Conservation (phyloP, 495 filamentous ascomycete species). For the Chaetomium cochliodes region DNA sequence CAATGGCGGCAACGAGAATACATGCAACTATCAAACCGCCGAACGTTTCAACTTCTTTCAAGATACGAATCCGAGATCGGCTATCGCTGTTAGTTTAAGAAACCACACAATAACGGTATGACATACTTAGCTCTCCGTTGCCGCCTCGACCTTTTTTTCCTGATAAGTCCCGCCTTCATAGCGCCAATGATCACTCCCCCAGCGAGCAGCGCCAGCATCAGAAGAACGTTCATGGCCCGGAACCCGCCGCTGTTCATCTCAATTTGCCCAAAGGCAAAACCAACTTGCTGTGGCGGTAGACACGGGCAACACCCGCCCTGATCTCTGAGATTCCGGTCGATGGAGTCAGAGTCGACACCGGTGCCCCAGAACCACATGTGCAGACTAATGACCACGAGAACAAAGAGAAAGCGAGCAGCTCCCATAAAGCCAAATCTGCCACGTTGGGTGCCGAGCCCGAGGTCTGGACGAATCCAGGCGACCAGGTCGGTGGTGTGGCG, state of each 20-base stretch:
- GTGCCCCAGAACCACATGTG: constrained; percentile 45
- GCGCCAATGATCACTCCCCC: constrained; percentile 15
- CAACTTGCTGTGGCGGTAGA: constrained; percentile 22
- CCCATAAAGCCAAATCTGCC: constrained; percentile 11
- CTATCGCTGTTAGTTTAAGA: constrained; percentile 5
- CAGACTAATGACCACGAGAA: constrained; percentile 34
- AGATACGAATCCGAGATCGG: neutral
- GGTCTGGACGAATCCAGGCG: constrained; percentile 30
- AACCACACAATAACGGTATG: neutral
- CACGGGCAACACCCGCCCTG: constrained; percentile 6
- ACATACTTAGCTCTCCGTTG: constrained; percentile 16
- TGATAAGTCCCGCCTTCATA: constrained; percentile 14
- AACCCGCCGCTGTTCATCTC: constrained; percentile 26
- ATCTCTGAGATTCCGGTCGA: constrained; percentile 2
- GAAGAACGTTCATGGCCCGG: constrained; percentile 29
- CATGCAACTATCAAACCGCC: constrained; percentile 33
- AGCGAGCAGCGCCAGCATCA: constrained; percentile 25
- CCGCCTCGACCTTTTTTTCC: constrained; percentile 14
- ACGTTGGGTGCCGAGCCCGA: constrained; percentile 11
- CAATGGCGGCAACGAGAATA: constrained; percentile 37
- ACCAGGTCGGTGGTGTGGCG: constrained; percentile 37
- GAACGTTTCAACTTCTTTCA: constrained; percentile 30
- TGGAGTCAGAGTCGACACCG: constrained; percentile 17
- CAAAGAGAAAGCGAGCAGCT: constrained; percentile 20
- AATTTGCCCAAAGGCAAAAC: constrained; percentile 30